Evolutionary conservation across 495 filamentous ascomycete species (phyloP), one percentile per base, ranked within the genome.

Genomic region (Monascus purpureus): DNA sequence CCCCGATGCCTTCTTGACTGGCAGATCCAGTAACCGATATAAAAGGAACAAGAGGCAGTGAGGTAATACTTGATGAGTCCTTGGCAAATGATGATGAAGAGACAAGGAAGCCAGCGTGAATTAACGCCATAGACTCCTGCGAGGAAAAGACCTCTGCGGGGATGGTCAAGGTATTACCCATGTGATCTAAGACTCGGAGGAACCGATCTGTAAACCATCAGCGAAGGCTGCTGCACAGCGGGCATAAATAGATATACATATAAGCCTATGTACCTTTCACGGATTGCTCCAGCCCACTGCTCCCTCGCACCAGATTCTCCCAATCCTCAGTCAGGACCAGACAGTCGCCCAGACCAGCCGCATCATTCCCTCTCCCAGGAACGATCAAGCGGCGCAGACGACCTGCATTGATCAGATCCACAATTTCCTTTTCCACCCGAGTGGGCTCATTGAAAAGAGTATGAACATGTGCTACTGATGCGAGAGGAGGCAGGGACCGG

Each of bases 381-480:
- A 92, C 64, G 1, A 73, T 59, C 19, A 92, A 53, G 38, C 75
- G 75, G 29, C 79, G 65, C 2, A 86, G 43, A 2, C 61, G 60
- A 5, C 82, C 82, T 1, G 53, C 42, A 22, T 57, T 61, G 4
- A 73, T 53, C 13, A 86, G 52, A 32, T 75, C 67, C 13, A 74
- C 72, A 16, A 87, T 68, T 49, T 84, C 82, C 29, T 77, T 63
- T 53, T 92, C 85, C 2, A 74, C 74, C 27, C 61, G 62, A 3
- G 83, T 86, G 1, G 79, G 72, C 6, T 72, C 72, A 32, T 65
- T 56, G 12, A 76, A 54, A 6, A 86, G 42, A 1, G 75, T 72
- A 49, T 82, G 76, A 3, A 90, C 47, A 56, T 92, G 82, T 15
- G 76, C 66, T 4, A 80, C 59, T 0, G 74, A 81, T 12, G 77